Percentiles rank a stretch among this genome's conserved stretches.
Evolutionary conservation across 148 eudicot genomes (phyloP).

Genomic region (Pharnaceum exiguum): DNA sequence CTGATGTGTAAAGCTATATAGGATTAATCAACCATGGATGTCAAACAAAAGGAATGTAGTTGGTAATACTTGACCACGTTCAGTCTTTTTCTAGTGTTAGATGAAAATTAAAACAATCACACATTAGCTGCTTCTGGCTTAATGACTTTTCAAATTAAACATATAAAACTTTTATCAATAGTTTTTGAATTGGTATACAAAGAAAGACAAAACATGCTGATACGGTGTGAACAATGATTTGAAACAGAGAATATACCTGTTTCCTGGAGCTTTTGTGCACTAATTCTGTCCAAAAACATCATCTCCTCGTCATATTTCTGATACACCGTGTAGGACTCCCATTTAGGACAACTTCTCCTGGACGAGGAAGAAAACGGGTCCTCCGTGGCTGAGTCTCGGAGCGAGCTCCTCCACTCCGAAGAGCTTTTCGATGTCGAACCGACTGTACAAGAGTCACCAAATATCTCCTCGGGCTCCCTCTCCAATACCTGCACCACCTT

Average conservation of each 20-base stretch:
- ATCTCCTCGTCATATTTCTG: conserved; percentile 97
- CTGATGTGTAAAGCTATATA: too few species aligned
- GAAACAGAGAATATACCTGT: conserved; percentile 43
- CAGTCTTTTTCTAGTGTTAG: too few species aligned
- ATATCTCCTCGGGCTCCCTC: conserved; percentile 33
- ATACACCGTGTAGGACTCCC: conserved; percentile 93
- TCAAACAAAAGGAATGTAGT: too few species aligned
- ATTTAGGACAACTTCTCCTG: conserved; percentile 85
- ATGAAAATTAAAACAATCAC: too few species aligned
- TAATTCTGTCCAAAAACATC: conserved; percentile 67
- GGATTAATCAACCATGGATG: too few species aligned
- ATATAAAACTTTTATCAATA: too few species aligned
- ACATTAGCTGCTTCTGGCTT: too few species aligned
- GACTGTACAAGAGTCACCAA: conserved; percentile 61
- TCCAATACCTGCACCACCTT: conserved; percentile 27
- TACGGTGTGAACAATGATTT: background rate
- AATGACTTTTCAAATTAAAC: too few species aligned
- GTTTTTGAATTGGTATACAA: too few species aligned
- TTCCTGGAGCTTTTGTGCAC: conserved; percentile 87
- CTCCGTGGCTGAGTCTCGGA: conserved; percentile 64
- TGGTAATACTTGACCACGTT: too few species aligned
- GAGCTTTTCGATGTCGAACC: conserved; percentile 95
- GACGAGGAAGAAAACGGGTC: conserved; percentile 93
- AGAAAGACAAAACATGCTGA: background rate
- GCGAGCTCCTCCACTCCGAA: conserved; percentile 93